Conservation (phyloP, 106 monocot genomes). For the Dioscorea alata region DNA sequence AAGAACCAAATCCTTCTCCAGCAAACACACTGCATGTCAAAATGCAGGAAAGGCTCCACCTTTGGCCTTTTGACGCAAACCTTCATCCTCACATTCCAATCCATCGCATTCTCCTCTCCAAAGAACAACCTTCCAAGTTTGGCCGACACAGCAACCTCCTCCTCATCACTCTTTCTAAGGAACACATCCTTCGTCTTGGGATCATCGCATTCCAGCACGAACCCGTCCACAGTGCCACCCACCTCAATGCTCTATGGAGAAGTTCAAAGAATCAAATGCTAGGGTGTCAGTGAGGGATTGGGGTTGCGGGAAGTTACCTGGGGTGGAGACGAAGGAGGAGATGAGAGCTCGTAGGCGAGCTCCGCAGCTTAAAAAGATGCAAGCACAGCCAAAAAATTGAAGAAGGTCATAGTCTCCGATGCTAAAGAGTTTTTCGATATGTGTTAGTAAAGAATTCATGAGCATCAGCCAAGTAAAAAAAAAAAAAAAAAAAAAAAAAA, state of each 20-base stretch:
- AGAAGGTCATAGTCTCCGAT: too few species aligned
- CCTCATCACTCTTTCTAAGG: slow-evolving; percentile 17
- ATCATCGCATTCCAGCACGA: slow-evolving; percentile 32
- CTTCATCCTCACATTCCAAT: slow-evolving; percentile 42
- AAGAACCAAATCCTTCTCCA: neutral
- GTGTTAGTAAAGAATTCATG: too few species aligned
- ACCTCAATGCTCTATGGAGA: neutral
- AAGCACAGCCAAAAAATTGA: too few species aligned
- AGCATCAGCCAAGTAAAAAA: too few species aligned
- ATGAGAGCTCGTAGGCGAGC: slow-evolving; percentile 54
- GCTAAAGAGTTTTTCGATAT: too few species aligned
- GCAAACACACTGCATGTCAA: slow-evolving; percentile 42
- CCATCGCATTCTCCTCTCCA: slow-evolving; percentile 13
- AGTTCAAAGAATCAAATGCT: neutral
- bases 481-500: too few species aligned
- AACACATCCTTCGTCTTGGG: slow-evolving; percentile 36
- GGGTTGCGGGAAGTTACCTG: neutral
- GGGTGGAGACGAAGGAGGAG: neutral
- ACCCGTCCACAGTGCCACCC: slow-evolving; percentile 10
- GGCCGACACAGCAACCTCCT: slow-evolving; percentile 43
- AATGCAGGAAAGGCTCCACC: slow-evolving; percentile 30
- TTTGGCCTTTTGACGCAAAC: slow-evolving; percentile 38
- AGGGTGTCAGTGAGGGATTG: neutral
- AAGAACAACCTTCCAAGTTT: slow-evolving; percentile 26
- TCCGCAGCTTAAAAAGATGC: too few species aligned